These are phyloP conservation scores for Pseudomassariella vexata DNA, from an alignment of 2,329 filamentous ascomycete species.

Conservation along the genomic window DNA sequence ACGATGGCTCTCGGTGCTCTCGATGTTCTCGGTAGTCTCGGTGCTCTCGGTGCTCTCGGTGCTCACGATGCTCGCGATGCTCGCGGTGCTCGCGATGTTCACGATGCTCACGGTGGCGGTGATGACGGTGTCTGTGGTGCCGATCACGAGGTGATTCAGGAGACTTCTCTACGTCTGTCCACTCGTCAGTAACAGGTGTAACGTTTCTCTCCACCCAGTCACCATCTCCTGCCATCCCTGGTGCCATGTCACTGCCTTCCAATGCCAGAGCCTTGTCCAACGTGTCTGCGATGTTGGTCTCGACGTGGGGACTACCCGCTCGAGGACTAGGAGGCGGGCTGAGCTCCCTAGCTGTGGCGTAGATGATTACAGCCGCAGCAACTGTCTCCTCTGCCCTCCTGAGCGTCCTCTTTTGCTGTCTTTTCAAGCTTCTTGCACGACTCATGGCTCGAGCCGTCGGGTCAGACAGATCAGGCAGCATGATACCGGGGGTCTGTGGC, in stretches of 20 bases:
- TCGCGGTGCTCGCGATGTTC: too few relatives aligned
- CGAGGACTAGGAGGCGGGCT: conserved; percentile 1
- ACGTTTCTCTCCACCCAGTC: conserved; percentile 5
- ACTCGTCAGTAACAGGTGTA: conserved; percentile 10
- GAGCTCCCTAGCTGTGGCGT: conserved; percentile 6
- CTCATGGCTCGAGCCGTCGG: conserved; percentile 3
- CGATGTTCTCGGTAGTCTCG: too few relatives aligned
- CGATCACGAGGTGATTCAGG: conserved; percentile 2
- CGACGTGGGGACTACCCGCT: conserved; percentile 8
- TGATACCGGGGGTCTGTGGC: conserved; percentile 3
- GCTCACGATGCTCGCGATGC: too few relatives aligned
- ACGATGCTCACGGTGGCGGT: background rate
- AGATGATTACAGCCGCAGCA: conserved; percentile 8
- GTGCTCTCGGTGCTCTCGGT: too few relatives aligned
- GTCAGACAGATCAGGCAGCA: conserved; percentile 5
- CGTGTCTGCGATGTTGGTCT: background rate
- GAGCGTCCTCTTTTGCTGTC: conserved; percentile 1
- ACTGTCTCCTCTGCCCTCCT: conserved; percentile 6
- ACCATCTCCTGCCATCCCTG: conserved; percentile 5
- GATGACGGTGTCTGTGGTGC: conserved; percentile 4
- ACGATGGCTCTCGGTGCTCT: too few relatives aligned
- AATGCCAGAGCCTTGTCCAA: background rate
- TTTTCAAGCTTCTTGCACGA: conserved; percentile 6
- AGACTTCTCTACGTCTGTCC: conserved; percentile 9
- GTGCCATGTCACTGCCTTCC: conserved; percentile 8